Base-by-base conservation (phyloP, 495 filamentous ascomycete species). In the Hypoxylon intermedium region DNA sequence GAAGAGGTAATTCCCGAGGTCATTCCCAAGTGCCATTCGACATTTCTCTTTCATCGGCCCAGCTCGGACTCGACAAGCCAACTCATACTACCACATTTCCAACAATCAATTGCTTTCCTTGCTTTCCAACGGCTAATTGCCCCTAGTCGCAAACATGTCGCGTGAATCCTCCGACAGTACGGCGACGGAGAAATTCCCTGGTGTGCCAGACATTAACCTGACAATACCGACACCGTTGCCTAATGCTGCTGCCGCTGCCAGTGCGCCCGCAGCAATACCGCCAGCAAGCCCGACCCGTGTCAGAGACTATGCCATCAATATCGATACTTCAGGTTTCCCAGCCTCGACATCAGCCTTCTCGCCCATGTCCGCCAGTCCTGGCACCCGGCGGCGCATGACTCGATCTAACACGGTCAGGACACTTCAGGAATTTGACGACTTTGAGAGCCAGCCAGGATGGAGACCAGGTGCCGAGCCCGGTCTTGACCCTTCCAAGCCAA, bases 381-480 rank as follows among this genome's bases (percentile, higher is more conserved):
- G 13, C 18, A 13, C 71, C 6, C 68, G 74, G 15, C 71, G 72
- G 18, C 72, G 74, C 16, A 67, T 30, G 13, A 73, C 62, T 11
- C 71, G 75, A 42, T 68, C 59, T 21, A 69, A 67, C 13, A 77
- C 75, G 19, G 77, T 78, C 31, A 72, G 38, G 50, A 74, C 74
- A n/a, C 43, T 79, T 0, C 70, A 75, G n/a, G 70, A 77, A 19
- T 79, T 79, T 21, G 60, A 77, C 2, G 74, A 77, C n/a, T 79
- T 72, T 36, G 68, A 74, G 9, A 60, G 58, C 15, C 66, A 71
- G 1, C 74, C 71, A 6, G 74, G 74, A 23, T 79, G 77, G 77
- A 66, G 66, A 30, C 77, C 88, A 21, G 89, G 88, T 11, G 83
- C 83, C 19, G 89, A 93, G 65, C 89, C 89, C 2, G 90, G 89